These are phyloP conservation scores for Secale cereale DNA, from an alignment of 176 grass and related monocot genomes.

Conservation along the genomic window DNA sequence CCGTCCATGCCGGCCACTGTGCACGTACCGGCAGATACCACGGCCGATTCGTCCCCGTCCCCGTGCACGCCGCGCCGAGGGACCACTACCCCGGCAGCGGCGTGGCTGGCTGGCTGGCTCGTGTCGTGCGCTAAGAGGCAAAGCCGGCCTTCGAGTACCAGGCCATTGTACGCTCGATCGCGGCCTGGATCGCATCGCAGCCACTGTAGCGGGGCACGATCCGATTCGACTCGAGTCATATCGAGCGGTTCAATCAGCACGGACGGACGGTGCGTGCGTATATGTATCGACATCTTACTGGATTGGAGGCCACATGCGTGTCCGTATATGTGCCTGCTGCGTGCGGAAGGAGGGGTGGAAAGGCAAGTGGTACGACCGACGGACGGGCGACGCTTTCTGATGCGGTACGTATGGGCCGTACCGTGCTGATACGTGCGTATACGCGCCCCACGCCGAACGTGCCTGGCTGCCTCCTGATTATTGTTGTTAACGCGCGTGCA, in stretches of 20 bases:
- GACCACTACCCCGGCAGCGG: background rate
- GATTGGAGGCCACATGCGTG: slow-evolving; percentile 17
- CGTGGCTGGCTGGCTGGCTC: background rate
- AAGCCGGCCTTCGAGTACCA: background rate
- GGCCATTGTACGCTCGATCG: background rate
- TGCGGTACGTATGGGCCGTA: background rate
- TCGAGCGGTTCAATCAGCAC: background rate
- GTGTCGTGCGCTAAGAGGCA: background rate
- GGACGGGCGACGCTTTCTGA: background rate
- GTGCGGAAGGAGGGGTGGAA: background rate
- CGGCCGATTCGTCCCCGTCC: background rate
- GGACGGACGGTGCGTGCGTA: background rate
- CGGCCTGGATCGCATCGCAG: background rate
- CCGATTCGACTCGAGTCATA: background rate
- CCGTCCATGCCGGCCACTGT: background rate
- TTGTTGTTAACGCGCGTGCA: too few relatives aligned
- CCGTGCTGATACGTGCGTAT: background rate
- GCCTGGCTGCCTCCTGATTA: background rate
- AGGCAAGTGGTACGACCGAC: background rate
- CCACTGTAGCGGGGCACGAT: background rate
- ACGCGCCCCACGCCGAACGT: background rate
- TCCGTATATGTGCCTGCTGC: background rate
- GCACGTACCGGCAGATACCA: background rate
- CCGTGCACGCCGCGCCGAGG: background rate
- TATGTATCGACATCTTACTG: background rate